Conservation (phyloP, 371 early-diverging fungal genomes). For the Mucor indicus region DNA sequence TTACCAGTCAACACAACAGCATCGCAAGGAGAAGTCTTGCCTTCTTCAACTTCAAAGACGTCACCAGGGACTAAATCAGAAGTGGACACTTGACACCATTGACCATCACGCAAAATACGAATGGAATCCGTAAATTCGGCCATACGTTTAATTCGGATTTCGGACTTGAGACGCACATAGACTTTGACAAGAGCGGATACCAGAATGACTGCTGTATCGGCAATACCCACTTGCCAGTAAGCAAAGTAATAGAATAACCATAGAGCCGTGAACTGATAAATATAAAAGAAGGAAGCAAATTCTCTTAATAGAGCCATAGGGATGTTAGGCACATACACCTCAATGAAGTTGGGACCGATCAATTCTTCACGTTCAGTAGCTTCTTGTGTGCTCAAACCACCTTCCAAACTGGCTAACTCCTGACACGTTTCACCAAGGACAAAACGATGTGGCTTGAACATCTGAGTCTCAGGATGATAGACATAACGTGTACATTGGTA, state of each 20-base stretch:
- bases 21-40: slow-evolving; percentile 63
- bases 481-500: slow-evolving; percentile 72
- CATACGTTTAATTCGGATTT: slow-evolving; percentile 63
- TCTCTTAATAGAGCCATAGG: slow-evolving; percentile 54
- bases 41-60: slow-evolving; percentile 55
- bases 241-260: slow-evolving; percentile 72
- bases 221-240: slow-evolving; percentile 72
- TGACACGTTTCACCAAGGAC: slow-evolving; percentile 52
- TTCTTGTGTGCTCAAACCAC: slow-evolving; percentile 52
- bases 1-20: slow-evolving; percentile 66
- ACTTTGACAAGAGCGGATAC: slow-evolving; percentile 71
- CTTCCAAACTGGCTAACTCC: slow-evolving; percentile 32
- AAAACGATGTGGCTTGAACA: slow-evolving; percentile 57
- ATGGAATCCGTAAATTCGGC: slow-evolving; percentile 52
- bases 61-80: slow-evolving; percentile 70
- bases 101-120: slow-evolving; percentile 45
- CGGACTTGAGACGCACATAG: slow-evolving; percentile 53
- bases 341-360: slow-evolving; percentile 68
- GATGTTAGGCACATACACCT: slow-evolving; percentile 55
- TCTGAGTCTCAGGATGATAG: slow-evolving; percentile 1
- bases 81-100: slow-evolving; percentile 51
- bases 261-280: slow-evolving; percentile 71
- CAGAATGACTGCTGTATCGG: slow-evolving; percentile 65
- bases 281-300: slow-evolving; percentile 70
- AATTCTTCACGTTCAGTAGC: slow-evolving; percentile 57